A percentile compares a stretch with the other conserved stretches of the same genome.
These are phyloP conservation scores for Takakia lepidozioides DNA, from an alignment of 225 moss, liverwort and hornwort species.

Conservation along the genomic window DNA sequence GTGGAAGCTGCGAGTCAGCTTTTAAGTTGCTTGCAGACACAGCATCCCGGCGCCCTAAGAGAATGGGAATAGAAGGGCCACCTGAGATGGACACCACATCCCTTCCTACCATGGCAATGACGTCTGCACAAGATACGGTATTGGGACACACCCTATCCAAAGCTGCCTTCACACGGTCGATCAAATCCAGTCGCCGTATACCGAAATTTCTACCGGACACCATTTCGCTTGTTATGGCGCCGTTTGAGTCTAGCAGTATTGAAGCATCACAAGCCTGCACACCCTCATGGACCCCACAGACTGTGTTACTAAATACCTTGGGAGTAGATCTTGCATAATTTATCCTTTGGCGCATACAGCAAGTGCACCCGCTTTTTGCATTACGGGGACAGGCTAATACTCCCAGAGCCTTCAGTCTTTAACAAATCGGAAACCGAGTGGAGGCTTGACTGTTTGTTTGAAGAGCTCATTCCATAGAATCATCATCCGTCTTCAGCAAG, in stretches of 20 bases:
- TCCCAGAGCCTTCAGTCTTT: too few species aligned
- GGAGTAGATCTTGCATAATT: too few species aligned
- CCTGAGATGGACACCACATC: constrained; percentile 30
- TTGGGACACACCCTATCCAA: constrained; percentile 31
- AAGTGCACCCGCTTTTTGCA: too few species aligned
- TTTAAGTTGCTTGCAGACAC: constrained; percentile 17
- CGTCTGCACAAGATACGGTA: constrained; percentile 42
- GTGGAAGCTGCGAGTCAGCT: constrained; percentile 22
- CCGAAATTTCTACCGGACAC: constrained; percentile 24
- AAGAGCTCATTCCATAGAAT: too few species aligned
- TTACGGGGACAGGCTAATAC: too few species aligned
- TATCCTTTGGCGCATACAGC: too few species aligned
- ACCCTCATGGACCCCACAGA: not conserved
- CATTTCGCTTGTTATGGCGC: constrained; percentile 21
- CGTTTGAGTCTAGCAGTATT: constrained; percentile 29
- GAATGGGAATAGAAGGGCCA: constrained; percentile 37
- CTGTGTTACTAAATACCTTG: too few species aligned
- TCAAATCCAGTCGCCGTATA: constrained; percentile 32
- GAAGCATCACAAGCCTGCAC: constrained; percentile 49
- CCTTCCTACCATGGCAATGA: constrained; percentile 29
- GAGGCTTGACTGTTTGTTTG: too few species aligned
- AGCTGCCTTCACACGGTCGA: constrained; percentile 37
- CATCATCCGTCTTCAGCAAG: too few species aligned
- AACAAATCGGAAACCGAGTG: too few species aligned
- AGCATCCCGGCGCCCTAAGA: constrained; percentile 36